phyloP scores from a whole-genome alignment of 148 eudicot species.

The Rheum nobile region DNA sequence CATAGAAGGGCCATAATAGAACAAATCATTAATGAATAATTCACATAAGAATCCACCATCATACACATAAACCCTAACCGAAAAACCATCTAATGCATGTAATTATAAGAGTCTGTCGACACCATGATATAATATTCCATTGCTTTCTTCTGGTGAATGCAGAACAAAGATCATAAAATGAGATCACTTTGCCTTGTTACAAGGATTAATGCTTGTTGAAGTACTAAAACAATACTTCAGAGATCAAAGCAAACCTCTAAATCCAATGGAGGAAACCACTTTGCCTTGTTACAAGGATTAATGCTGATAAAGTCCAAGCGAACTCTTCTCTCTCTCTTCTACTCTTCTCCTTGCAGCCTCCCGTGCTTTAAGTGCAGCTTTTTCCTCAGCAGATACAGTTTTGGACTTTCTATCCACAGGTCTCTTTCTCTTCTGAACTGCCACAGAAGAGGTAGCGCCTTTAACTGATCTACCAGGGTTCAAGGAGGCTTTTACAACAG shows the following conservation, averaged over 20 bases:
- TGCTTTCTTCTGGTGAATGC: no score
- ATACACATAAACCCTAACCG: neutral
- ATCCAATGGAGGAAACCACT: neutral
- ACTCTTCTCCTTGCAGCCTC: conserved; percentile 96
- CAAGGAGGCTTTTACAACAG: conserved; percentile 18
- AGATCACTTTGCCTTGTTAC: no score
- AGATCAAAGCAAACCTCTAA: conserved; percentile 2
- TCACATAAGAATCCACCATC: neutral
- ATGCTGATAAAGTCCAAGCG: conserved; percentile 72
- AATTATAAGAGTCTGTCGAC: no score
- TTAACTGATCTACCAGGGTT: conserved; percentile 26
- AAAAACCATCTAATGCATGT: neutral
- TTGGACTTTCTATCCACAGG: conserved; percentile 13
- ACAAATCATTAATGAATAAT: neutral
- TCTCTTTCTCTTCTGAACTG: conserved; percentile 17
- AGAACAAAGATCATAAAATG: neutral
- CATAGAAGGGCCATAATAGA: neutral
- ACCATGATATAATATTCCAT: no score
- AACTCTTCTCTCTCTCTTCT: conserved; percentile 59
- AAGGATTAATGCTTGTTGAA: neutral
- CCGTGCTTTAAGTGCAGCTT: conserved; percentile 84
- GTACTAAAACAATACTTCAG: neutral
- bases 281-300: conserved; percentile 17
- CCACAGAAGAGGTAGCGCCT: conserved; percentile 22
- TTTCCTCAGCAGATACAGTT: conserved; percentile 40